A percentile compares a stretch with the other conserved stretches of the same genome.
Conservation (phyloP, 495 filamentous ascomycete species). For the Penicillium daleae region DNA sequence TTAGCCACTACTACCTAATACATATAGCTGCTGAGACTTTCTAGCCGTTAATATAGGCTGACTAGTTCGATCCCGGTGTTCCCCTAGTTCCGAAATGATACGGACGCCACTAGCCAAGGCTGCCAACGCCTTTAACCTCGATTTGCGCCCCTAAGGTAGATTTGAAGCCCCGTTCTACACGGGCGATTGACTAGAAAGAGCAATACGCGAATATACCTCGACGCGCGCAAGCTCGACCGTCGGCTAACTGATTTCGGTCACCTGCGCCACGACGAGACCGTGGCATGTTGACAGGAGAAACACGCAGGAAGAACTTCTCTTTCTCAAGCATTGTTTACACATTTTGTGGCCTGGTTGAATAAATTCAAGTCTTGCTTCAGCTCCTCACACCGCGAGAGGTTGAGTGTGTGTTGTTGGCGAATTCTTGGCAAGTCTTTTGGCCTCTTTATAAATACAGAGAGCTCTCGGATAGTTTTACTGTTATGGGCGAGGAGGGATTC, state of each 20-base stretch:
- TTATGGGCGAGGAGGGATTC: not conserved
- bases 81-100: constrained; percentile 1
- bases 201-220: constrained; percentile 5
- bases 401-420: no score
- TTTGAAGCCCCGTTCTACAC: not conserved
- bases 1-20: constrained; percentile 3
- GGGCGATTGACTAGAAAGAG: constrained; percentile 11
- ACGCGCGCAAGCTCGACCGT: constrained; percentile 6
- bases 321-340: no score
- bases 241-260: constrained; percentile 3
- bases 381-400: no score
- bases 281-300: no score
- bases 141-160: constrained; percentile 4
- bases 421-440: no score
- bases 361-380: no score
- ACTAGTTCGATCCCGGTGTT: not conserved
- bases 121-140: not conserved
- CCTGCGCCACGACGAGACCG: no score
- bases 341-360: no score
- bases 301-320: no score
- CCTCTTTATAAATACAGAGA: not conserved
- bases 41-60: not conserved
- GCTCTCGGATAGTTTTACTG: not conserved
- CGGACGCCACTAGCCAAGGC: constrained; percentile 5
- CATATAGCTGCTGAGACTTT: not conserved